phyloP scores from a whole-genome alignment of 2,329 filamentous ascomycete species.

The Hirsutella minnesotensis region DNA sequence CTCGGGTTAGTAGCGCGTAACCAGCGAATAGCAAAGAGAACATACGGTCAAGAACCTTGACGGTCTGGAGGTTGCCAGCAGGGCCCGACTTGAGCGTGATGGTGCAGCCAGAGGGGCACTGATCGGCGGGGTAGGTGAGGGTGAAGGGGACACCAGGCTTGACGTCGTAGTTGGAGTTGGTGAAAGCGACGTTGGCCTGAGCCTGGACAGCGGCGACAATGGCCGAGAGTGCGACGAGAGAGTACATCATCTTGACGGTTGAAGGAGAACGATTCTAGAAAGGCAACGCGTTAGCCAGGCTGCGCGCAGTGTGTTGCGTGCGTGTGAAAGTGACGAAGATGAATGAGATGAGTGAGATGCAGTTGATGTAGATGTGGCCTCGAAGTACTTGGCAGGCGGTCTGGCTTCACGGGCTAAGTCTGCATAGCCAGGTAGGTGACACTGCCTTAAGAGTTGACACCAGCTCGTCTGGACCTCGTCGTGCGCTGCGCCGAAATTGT shows the following conservation, averaged over 20 bases:
- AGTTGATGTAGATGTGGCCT: too few relatives aligned
- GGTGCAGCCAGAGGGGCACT: conserved; percentile 21
- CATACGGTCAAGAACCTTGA: conserved; percentile 20
- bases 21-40: too few relatives aligned
- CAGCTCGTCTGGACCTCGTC: too few relatives aligned
- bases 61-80: conserved; percentile 14
- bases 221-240: conserved; percentile 17
- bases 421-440: too few relatives aligned
- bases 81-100: conserved; percentile 21
- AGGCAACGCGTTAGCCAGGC: not conserved
- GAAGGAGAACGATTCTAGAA: not conserved
- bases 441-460: too few relatives aligned
- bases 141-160: conserved; percentile 18
- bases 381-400: too few relatives aligned
- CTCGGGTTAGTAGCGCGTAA: too few relatives aligned
- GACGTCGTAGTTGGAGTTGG: conserved; percentile 18
- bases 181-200: conserved; percentile 9
- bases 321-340: not conserved
- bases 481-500: too few relatives aligned
- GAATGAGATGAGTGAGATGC: not conserved
- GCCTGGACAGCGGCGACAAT: conserved; percentile 16
- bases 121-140: conserved; percentile 13
- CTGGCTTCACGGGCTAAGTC: too few relatives aligned
- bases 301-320: too few relatives aligned
- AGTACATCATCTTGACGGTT: conserved; percentile 23